These are phyloP conservation scores for Micromonas commoda DNA, from an alignment of 139 green algal genomes.

Conservation along the genomic window DNA sequence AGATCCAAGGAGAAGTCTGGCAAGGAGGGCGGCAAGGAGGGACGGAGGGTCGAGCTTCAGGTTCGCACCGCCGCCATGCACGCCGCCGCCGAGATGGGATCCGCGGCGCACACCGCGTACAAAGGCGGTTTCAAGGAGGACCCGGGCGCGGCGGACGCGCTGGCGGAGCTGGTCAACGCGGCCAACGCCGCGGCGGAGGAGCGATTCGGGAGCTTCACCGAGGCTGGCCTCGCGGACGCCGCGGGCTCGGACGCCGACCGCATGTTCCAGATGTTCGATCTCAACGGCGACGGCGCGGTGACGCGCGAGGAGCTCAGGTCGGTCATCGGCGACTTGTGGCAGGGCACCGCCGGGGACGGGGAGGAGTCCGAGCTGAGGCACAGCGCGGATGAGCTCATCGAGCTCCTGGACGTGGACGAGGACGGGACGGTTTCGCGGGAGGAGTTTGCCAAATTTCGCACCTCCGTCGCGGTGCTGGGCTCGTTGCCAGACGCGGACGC, in stretches of 20 bases:
- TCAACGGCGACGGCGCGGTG: conserved; percentile 43
- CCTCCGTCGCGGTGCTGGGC: not conserved
- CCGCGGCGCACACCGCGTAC: conserved; percentile 91
- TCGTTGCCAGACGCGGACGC: conserved; percentile 10
- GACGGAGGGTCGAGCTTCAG: conserved; percentile 62
- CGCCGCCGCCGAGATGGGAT: conserved; percentile 79
- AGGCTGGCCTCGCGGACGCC: not conserved
- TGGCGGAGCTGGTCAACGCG: not conserved
- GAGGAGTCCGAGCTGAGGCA: not conserved
- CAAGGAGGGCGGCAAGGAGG: no score
- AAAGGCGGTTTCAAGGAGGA: conserved; percentile 56
- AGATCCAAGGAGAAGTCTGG: no score
- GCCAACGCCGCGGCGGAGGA: conserved; percentile 11
- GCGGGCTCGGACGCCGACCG: conserved; percentile 17
- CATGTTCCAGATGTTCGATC: conserved; percentile 44
- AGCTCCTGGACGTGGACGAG: conserved; percentile 36
- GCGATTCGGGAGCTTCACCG: conserved; percentile 18
- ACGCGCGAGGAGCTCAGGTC: conserved; percentile 34
- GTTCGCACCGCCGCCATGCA: conserved; percentile 92
- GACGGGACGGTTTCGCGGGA: conserved; percentile 34
- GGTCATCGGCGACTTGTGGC: conserved; percentile 33
- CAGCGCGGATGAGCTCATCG: conserved; percentile 34
- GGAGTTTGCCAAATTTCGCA: conserved; percentile 42
- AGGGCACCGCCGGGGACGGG: not conserved
- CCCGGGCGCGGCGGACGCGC: not conserved